phyloP scores from a whole-genome alignment of 2,329 filamentous ascomycete genomes.

The Hymenoscyphus occultus region DNA sequence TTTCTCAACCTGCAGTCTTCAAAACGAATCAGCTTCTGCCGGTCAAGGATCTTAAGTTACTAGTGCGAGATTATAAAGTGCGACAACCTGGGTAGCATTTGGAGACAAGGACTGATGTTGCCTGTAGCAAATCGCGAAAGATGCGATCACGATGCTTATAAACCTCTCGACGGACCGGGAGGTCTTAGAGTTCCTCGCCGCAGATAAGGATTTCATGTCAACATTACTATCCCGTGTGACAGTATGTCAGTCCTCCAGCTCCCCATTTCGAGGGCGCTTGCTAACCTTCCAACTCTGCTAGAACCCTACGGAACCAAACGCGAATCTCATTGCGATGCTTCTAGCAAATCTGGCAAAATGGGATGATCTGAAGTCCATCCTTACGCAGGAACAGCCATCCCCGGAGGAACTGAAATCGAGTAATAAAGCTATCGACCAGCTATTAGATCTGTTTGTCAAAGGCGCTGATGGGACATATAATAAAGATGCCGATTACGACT shows the following conservation, averaged over 20 bases:
- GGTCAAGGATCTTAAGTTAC: constrained; percentile 80
- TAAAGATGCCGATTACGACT: constrained; percentile 82
- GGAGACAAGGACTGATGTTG: constrained; percentile 17
- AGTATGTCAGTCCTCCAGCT: constrained; percentile 56
- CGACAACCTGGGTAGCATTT: constrained; percentile 33
- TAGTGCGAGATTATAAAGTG: constrained; percentile 81
- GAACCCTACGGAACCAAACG: constrained; percentile 73
- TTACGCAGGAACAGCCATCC: constrained; percentile 64
- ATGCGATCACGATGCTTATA: constrained; percentile 86
- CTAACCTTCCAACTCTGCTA: constrained; percentile 36
- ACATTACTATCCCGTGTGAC: constrained; percentile 70
- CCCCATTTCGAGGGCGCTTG: background rate
- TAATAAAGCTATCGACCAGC: constrained; percentile 76
- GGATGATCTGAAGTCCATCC: constrained; percentile 65
- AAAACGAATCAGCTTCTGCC: constrained; percentile 76
- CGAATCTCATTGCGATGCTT: constrained; percentile 85
- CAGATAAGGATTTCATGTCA: constrained; percentile 79
- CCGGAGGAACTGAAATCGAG: constrained; percentile 71
- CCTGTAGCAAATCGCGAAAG: constrained; percentile 77
- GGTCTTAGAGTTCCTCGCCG: constrained; percentile 67
- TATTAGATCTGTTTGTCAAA: constrained; percentile 95
- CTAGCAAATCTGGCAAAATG: constrained; percentile 88
- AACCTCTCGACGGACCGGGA: constrained; percentile 78
- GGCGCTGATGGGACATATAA: constrained; percentile 81
- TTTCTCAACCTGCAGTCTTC: constrained; percentile 73